These are phyloP conservation scores for Hortaea sp. DNA, from an alignment of 2,329 filamentous ascomycete genomes.

Conservation along the genomic window DNA sequence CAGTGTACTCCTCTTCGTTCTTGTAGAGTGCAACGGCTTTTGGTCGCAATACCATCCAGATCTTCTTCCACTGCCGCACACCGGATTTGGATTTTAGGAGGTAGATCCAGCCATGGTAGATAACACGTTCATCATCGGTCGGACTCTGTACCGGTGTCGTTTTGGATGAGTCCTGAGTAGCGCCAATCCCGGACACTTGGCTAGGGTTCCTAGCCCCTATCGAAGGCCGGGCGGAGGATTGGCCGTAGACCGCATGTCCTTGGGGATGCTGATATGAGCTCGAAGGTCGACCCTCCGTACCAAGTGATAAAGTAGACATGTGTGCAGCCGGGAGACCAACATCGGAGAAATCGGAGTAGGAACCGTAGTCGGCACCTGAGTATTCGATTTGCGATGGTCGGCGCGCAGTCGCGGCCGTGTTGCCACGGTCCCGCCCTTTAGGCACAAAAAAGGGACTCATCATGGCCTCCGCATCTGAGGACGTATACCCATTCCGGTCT, in stretches of 20 bases:
- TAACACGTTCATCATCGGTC: constrained; percentile 69
- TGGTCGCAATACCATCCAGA: constrained; percentile 84
- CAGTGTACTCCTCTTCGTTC: constrained; percentile 80
- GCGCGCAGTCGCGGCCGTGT: constrained; percentile 29
- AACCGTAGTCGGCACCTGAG: constrained; percentile 58
- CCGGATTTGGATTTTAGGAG: constrained; percentile 74
- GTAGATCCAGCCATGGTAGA: constrained; percentile 86
- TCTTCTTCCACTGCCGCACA: constrained; percentile 85
- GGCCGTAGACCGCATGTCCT: constrained; percentile 23
- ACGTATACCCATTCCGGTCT: constrained; percentile 30
- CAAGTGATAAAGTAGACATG: constrained; percentile 24
- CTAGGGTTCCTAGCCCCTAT: constrained; percentile 44
- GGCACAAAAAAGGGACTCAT: constrained; percentile 12
- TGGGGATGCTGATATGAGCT: constrained; percentile 22
- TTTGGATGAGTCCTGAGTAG: constrained; percentile 8
- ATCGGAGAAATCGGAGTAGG: constrained; percentile 73
- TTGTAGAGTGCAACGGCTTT: constrained; percentile 86
- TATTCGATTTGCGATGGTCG: constrained; percentile 53
- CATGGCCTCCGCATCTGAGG: constrained; percentile 33
- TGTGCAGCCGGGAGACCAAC: constrained; percentile 19
- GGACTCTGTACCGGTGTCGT: constrained; percentile 1
- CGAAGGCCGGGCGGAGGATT: constrained; percentile 16
- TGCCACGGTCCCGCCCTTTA: constrained; percentile 17
- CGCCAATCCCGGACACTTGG: constrained; percentile 47
- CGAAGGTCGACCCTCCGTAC: constrained; percentile 22